Evolutionary conservation across 176 grass and related monocot species (phyloP).

Genomic region (Guadua angustifolia): DNA sequence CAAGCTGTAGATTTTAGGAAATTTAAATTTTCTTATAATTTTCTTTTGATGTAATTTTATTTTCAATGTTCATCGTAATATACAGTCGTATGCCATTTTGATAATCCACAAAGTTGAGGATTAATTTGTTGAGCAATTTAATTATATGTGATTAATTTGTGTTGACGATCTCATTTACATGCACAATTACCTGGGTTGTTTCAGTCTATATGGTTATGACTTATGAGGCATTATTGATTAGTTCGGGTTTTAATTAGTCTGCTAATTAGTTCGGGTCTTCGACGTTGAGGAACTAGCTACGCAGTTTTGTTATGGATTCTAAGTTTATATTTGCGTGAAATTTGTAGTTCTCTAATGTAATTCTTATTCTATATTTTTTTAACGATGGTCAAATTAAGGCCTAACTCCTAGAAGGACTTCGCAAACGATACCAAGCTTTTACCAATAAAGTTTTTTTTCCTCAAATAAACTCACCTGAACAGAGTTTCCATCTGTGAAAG

Average conservation of each 20-base stretch:
- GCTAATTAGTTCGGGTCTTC: background rate
- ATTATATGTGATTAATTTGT: no score
- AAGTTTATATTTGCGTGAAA: background rate
- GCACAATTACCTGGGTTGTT: no score
- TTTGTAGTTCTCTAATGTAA: background rate
- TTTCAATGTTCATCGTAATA: no score
- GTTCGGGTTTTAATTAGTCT: background rate
- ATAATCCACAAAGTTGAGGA: no score
- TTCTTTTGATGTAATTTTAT: no score
- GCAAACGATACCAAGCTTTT: background rate
- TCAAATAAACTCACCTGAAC: background rate
- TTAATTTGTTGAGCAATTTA: no score
- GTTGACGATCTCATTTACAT: no score
- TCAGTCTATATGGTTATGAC: background rate
- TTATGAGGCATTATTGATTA: background rate
- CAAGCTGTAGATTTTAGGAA: no score
- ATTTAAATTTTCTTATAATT: no score
- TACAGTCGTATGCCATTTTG: no score
- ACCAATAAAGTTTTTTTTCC: background rate
- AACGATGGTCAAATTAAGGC: background rate
- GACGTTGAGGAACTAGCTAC: background rate
- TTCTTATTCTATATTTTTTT: background rate
- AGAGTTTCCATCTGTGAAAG: background rate
- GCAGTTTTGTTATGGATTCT: background rate
- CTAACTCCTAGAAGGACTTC: background rate